phyloP scores from a whole-genome alignment of 2,329 filamentous ascomycete genomes.

The Penicillium sp. region DNA sequence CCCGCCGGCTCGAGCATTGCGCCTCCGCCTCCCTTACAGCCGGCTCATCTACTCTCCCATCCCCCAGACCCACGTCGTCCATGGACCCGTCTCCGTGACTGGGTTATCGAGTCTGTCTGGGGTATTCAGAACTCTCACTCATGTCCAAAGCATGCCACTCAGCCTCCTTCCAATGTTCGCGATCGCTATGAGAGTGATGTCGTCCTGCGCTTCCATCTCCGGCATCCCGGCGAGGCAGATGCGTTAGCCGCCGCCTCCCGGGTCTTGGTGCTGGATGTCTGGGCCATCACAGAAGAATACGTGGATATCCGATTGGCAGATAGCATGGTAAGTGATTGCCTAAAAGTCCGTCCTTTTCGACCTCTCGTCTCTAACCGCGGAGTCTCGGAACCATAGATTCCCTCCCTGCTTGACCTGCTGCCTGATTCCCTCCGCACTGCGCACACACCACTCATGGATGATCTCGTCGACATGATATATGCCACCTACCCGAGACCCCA shows the following conservation, averaged over 20 bases:
- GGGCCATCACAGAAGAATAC: slow-evolving; percentile 80
- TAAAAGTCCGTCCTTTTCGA: no score
- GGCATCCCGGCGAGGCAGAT: slow-evolving; percentile 67
- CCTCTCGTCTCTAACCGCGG: not conserved
- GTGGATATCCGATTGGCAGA: slow-evolving; percentile 82
- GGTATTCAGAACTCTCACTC: slow-evolving; percentile 33
- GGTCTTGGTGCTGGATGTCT: slow-evolving; percentile 83
- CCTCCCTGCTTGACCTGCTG: slow-evolving; percentile 77
- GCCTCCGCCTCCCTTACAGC: slow-evolving; percentile 36
- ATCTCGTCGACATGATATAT: slow-evolving; percentile 76
- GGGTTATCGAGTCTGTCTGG: slow-evolving; percentile 51
- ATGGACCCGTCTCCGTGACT: slow-evolving; percentile 47
- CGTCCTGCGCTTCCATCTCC: slow-evolving; percentile 87
- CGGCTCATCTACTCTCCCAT: slow-evolving; percentile 33
- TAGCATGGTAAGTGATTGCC: slow-evolving; percentile 64
- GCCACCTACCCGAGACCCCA: slow-evolving; percentile 68
- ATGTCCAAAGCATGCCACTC: slow-evolving; percentile 21
- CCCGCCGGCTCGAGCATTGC: slow-evolving; percentile 43
- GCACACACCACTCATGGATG: slow-evolving; percentile 76
- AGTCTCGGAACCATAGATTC: slow-evolving; percentile 50
- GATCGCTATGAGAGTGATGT: slow-evolving; percentile 75
- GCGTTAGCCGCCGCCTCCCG: slow-evolving; percentile 74
- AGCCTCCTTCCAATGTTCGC: slow-evolving; percentile 43
- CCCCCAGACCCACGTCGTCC: slow-evolving; percentile 36
- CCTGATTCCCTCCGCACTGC: slow-evolving; percentile 73